Conservation (phyloP, 176 grass and related monocot species). For the Thalia dealbata region DNA sequence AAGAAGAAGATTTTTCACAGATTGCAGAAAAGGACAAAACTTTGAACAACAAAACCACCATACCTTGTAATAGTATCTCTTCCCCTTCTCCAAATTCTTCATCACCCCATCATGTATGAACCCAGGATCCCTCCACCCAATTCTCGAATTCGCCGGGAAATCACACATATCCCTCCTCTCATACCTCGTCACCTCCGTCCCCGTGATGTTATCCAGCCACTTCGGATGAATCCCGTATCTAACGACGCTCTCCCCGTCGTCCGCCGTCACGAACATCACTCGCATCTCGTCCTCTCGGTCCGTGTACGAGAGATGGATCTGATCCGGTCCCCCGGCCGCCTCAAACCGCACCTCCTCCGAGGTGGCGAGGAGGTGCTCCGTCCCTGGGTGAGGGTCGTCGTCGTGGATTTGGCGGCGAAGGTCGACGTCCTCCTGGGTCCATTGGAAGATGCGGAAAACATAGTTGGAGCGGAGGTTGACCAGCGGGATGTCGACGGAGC, state of each 20-base stretch:
- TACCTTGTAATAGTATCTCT: constrained; percentile 98
- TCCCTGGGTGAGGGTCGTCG: constrained; percentile 55
- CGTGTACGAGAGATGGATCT: too few species aligned
- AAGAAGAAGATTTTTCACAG: not conserved
- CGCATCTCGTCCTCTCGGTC: too few species aligned
- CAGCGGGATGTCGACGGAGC: constrained; percentile 50
- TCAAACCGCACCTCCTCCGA: too few species aligned
- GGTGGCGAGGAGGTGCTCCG: constrained; percentile 48
- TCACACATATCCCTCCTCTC: constrained; percentile 72
- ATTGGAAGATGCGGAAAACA: constrained; percentile 83
- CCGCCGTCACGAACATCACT: constrained; percentile 67
- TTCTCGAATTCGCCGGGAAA: too few species aligned
- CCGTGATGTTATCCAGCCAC: constrained; percentile 31
- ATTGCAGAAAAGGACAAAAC: not conserved
- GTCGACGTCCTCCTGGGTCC: constrained; percentile 51
- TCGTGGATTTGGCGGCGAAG: constrained; percentile 67
- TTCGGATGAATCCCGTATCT: constrained; percentile 41
- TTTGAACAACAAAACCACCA: constrained; percentile 3
- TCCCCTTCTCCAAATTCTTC: too few species aligned
- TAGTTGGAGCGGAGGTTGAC: too few species aligned
- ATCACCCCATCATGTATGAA: too few species aligned
- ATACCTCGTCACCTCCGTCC: constrained; percentile 58
- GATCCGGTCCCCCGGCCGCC: too few species aligned
- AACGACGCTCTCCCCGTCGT: constrained; percentile 42
- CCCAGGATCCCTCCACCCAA: too few species aligned